Conservation (phyloP, 163 green algal species). For the Prototheca wickerhamii region DNA sequence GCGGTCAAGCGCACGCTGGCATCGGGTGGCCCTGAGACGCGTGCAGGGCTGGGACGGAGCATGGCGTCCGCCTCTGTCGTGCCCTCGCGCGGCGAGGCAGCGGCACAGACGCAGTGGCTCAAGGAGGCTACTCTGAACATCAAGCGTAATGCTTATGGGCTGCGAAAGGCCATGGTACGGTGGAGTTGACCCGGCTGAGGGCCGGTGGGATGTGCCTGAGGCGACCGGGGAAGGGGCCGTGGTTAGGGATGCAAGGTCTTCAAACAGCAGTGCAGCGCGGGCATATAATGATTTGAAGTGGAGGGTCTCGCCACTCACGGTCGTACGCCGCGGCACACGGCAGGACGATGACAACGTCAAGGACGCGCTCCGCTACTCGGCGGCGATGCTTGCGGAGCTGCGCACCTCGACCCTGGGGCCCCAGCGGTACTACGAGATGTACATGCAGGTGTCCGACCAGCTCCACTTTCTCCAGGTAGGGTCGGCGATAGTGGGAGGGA, state of each 20-base stretch:
- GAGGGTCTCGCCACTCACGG: no score
- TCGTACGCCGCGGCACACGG: no score
- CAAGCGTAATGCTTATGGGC: constrained; percentile 72
- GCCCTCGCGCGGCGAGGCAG: constrained; percentile 1
- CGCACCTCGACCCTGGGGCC: constrained; percentile 76
- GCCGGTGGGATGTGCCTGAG: no score
- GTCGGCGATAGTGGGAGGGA: not conserved
- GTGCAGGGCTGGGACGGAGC: not conserved
- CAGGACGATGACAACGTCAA: constrained; percentile 91
- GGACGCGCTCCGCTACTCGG: constrained; percentile 81
- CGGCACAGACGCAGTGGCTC: constrained; percentile 37
- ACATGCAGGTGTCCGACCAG: constrained; percentile 84
- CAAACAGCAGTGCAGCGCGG: no score
- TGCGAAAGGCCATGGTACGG: constrained; percentile 66
- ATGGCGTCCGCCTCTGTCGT: not conserved
- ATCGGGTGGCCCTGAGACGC: no score
- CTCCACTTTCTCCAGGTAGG: constrained; percentile 70
- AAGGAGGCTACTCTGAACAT: constrained; percentile 62
- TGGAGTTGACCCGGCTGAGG: not conserved
- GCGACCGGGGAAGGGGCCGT: no score
- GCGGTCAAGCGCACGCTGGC: no score
- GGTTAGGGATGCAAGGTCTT: no score
- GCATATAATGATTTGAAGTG: no score
- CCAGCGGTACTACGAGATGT: constrained; percentile 96
- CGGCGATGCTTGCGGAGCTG: constrained; percentile 88